Percentiles rank a stretch among this genome's conserved stretches.
phyloP scores from a whole-genome alignment of 2,329 filamentous ascomycete species.

The Pestalotiopsis sp. region DNA sequence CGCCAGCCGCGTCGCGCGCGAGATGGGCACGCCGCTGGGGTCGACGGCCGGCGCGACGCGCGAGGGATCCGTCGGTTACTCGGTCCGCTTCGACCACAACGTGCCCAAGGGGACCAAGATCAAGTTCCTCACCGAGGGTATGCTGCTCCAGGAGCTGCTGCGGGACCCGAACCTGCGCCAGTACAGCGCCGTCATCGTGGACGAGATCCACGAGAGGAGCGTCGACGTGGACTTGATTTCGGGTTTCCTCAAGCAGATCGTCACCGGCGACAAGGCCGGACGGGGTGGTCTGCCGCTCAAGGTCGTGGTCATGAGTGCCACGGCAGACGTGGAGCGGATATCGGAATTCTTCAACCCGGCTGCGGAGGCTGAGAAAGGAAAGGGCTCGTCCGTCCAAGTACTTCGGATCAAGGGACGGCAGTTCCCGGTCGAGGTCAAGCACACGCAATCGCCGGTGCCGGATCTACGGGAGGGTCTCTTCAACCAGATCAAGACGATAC shows the following conservation, averaged over 20 bases:
- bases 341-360: constrained; percentile 66
- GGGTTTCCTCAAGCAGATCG: constrained; percentile 82
- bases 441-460: constrained; percentile 72
- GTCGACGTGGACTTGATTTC: constrained; percentile 90
- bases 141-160: constrained; percentile 91
- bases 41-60: constrained; percentile 27
- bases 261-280: constrained; percentile 62
- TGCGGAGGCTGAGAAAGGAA: not conserved
- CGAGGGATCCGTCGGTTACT: constrained; percentile 76
- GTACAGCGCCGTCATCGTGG: constrained; percentile 89
- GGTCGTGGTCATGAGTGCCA: constrained; percentile 95
- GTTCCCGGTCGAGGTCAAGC: constrained; percentile 78
- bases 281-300: constrained; percentile 78
- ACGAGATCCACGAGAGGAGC: constrained; percentile 96
- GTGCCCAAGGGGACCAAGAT: constrained; percentile 81
- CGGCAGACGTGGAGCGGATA: constrained; percentile 82
- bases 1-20: constrained; percentile 83
- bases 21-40: constrained; percentile 60
- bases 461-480: constrained; percentile 83
- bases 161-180: constrained; percentile 78
- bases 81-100: constrained; percentile 89
- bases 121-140: constrained; percentile 95
- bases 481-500: constrained; percentile 82
- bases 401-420: constrained; percentile 82
- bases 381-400: constrained; percentile 32